These are phyloP conservation scores for Sanghuangporus baumii DNA, from an alignment of 1,284 basidiomycete genomes.

Conservation along the genomic window DNA sequence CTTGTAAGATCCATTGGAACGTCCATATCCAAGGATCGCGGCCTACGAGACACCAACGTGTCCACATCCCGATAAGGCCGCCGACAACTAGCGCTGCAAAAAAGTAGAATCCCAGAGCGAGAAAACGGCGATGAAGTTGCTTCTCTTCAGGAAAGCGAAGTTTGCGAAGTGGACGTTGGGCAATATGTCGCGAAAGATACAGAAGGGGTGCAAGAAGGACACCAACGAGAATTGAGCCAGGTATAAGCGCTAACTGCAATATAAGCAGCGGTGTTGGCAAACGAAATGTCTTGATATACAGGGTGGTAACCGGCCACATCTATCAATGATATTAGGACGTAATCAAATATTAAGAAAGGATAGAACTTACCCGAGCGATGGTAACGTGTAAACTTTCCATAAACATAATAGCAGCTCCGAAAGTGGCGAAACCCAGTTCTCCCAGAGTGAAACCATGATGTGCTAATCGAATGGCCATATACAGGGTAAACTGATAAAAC, in stretches of 20 bases:
- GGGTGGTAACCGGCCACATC: constrained; percentile 79
- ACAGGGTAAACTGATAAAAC: constrained; percentile 91
- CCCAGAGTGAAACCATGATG: constrained; percentile 93
- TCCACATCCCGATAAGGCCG: constrained; percentile 90
- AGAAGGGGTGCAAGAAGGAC: constrained; percentile 94
- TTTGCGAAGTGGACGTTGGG: constrained; percentile 85
- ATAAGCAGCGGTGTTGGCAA: constrained; percentile 88
- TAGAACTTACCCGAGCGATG: constrained; percentile 59
- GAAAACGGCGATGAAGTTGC: constrained; percentile 73
- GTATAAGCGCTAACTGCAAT: constrained; percentile 91
- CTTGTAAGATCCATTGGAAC: constrained; percentile 70
- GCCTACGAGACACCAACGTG: constrained; percentile 80
- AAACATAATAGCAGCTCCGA: constrained; percentile 82
- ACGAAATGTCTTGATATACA: constrained; percentile 89
- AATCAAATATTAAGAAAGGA: constrained; percentile 1
- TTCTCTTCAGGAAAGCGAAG: constrained; percentile 88
- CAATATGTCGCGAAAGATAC: constrained; percentile 88
- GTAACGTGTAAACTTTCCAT: constrained; percentile 85
- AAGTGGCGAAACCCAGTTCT: constrained; percentile 84
- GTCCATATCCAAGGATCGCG: constrained; percentile 91
- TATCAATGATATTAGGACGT: constrained; percentile 28
- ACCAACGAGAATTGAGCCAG: constrained; percentile 87
- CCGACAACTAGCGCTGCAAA: constrained; percentile 76
- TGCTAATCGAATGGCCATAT: constrained; percentile 84
- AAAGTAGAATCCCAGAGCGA: constrained; percentile 84